Percentiles rank a stretch among this genome's conserved stretches.
phyloP scores from a whole-genome alignment of 306 rosid genomes.

The Pterocarpus macrocarpus region DNA sequence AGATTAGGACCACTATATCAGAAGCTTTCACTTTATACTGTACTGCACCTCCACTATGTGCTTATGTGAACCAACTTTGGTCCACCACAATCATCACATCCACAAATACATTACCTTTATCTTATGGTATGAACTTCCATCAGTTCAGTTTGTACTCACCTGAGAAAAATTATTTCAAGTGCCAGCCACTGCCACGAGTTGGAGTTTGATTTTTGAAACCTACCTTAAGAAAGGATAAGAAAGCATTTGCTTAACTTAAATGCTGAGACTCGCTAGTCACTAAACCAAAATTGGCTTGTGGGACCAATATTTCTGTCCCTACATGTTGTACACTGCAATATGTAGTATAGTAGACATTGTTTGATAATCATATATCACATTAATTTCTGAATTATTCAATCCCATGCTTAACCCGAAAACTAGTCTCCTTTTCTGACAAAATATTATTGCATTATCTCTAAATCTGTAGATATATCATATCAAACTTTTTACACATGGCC shows the following conservation, averaged over 20 bases:
- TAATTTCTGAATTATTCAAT: neutral
- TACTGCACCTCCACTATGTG: conserved; percentile 37
- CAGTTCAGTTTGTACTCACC: conserved; percentile 24
- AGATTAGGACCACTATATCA: conserved; percentile 58
- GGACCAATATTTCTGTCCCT: conserved; percentile 5
- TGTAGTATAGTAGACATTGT: neutral
- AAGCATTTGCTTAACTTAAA: conserved; percentile 18
- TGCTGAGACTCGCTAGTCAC: neutral
- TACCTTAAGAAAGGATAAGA: conserved; percentile 9
- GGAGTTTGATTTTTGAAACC: conserved; percentile 40
- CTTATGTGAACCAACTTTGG: conserved; percentile 46
- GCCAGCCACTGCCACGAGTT: conserved; percentile 14
- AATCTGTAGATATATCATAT: conserved; percentile 19
- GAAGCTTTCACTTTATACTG: conserved; percentile 42
- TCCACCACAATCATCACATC: conserved; percentile 53
- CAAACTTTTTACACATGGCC: conserved; percentile 43
- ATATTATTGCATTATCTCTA: neutral
- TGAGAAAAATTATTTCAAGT: conserved; percentile 16
- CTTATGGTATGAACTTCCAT: conserved; percentile 7
- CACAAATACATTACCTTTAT: conserved; percentile 21
- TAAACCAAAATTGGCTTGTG: neutral
- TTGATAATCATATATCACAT: neutral
- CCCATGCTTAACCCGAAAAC: conserved; percentile 14
- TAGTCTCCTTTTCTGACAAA: neutral
- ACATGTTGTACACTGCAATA: neutral